A percentile compares a stretch with the other conserved stretches of the same genome.
phyloP scores from a whole-genome alignment of 306 rosid genomes.

The Lathyrus aphaca region DNA sequence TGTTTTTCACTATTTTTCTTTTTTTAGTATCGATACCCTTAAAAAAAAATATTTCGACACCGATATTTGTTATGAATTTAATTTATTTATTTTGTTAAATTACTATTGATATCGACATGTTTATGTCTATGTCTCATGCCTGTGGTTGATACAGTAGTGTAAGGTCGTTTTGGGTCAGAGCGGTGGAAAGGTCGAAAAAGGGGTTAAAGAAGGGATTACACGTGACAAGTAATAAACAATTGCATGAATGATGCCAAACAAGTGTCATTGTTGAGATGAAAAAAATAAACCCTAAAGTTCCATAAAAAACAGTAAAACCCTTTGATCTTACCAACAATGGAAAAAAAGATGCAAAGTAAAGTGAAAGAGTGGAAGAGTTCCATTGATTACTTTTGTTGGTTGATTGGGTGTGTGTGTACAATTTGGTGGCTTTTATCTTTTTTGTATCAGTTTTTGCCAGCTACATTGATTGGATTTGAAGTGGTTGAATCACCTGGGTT shows the following conservation, averaged over 20 bases:
- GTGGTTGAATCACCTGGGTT: constrained; percentile 63
- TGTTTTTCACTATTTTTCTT: too few relatives aligned
- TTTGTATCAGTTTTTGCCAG: constrained; percentile 48
- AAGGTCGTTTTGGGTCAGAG: not conserved
- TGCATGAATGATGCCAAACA: constrained; percentile 41
- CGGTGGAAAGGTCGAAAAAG: constrained; percentile 26
- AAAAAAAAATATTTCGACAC: too few relatives aligned
- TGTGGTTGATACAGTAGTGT: too few relatives aligned
- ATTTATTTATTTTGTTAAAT: too few relatives aligned
- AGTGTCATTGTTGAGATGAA: constrained; percentile 17
- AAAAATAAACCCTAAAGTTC: not conserved
- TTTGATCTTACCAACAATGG: constrained; percentile 5
- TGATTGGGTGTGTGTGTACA: constrained; percentile 60
- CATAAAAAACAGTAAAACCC: not conserved
- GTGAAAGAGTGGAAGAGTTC: constrained; percentile 53
- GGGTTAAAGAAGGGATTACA: not conserved
- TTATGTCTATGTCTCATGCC: too few relatives aligned
- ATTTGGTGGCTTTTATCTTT: constrained; percentile 75
- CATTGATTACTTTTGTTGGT: constrained; percentile 63
- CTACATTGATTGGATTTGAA: constrained; percentile 49
- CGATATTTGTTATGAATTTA: too few relatives aligned
- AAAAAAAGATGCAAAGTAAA: constrained; percentile 35
- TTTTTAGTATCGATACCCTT: too few relatives aligned
- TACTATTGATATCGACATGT: too few relatives aligned
- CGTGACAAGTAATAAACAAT: constrained; percentile 22